Evolutionary conservation across 139 green algal species (phyloP), one percentile per base, ranked within the genome.

Genomic region (Coccomyxa sp.): DNA sequence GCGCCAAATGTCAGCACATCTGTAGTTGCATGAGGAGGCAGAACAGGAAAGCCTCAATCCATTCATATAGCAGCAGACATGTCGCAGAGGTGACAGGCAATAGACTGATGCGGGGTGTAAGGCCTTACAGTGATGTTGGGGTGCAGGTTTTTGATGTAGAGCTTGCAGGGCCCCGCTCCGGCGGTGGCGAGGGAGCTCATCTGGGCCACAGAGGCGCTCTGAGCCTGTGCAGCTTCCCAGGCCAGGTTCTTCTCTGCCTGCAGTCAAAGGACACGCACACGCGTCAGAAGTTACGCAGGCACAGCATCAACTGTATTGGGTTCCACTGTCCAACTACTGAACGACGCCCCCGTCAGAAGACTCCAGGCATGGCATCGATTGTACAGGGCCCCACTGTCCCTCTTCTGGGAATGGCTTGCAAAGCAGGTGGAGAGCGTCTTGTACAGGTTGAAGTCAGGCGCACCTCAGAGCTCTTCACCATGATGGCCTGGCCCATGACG

Each of bases 241-340:
- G 93, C 92, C 68, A 99, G 72, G 82, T 99, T 99, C 89, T 99
- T 97, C 86, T 97, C 93, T 0, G 92, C 91, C 79, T 81, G 68
- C 68, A 10, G 5, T 64, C 2, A 31, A 64, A n/a, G n/a, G n/a
- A n/a, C n/a, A n/a, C n/a, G n/a, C n/a, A n/a, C n/a, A n/a, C n/a
- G n/a, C n/a, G n/a, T n/a, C n/a, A n/a, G n/a, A n/a, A n/a, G n/a
- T n/a, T n/a, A n/a, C n/a, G n/a, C n/a, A n/a, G n/a, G n/a, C n/a
- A n/a, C n/a, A n/a, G n/a, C n/a, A n/a, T n/a, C n/a, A n/a, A n/a
- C n/a, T n/a, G n/a, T n/a, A n/a, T n/a, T n/a, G n/a, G n/a, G n/a
- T n/a, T n/a, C n/a, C n/a, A n/a, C n/a, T n/a, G n/a, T n/a, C n/a
- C n/a, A n/a, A n/a, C n/a, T n/a, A n/a, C n/a, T n/a, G n/a, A n/a